Percentiles rank a stretch among this genome's conserved stretches.
Evolutionary conservation across 305 asterid species (phyloP).

Genomic region (Salvia sclarea): DNA sequence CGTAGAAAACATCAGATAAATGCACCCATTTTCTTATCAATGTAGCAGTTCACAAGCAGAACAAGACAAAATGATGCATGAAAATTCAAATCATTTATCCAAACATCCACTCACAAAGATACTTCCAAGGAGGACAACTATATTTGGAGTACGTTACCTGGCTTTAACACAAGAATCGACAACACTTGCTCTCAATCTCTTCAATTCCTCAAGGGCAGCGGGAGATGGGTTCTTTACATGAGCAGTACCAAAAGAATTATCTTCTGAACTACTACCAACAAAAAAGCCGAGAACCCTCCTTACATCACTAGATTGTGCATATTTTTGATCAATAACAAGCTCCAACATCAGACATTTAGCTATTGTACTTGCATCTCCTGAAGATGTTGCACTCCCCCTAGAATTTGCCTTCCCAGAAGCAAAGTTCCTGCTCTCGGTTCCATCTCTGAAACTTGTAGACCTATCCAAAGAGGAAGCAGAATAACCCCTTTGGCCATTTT

Average conservation of each 20-base stretch:
- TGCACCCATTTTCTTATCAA: not conserved
- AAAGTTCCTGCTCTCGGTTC: slow-evolving; percentile 56
- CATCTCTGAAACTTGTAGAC: slow-evolving; percentile 78
- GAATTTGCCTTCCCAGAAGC: slow-evolving; percentile 67
- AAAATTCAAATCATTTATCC: slow-evolving; percentile 12
- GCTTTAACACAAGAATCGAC: slow-evolving; percentile 64
- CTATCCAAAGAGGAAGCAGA: slow-evolving; percentile 64
- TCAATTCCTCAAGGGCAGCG: slow-evolving; percentile 61
- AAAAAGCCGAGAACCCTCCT: slow-evolving; percentile 65
- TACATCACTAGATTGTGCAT: slow-evolving; percentile 52
- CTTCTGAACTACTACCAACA: slow-evolving; percentile 63
- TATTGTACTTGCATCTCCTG: slow-evolving; percentile 58
- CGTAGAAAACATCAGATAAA: slow-evolving; percentile 19
- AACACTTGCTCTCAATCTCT: slow-evolving; percentile 57
- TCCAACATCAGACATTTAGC: slow-evolving; percentile 66
- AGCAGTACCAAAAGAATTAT: slow-evolving; percentile 59
- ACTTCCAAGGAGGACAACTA: slow-evolving; percentile 23
- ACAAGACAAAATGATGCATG: slow-evolving; percentile 8
- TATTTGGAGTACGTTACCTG: slow-evolving; percentile 47
- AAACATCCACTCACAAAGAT: slow-evolving; percentile 24
- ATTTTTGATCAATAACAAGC: slow-evolving; percentile 53
- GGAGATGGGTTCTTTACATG: slow-evolving; percentile 62
- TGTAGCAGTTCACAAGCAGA: slow-evolving; percentile 15
- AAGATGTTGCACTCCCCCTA: slow-evolving; percentile 50
- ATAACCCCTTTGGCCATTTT: slow-evolving; percentile 64